Percentiles rank a stretch among this genome's conserved stretches.
These are phyloP conservation scores for Amanita rubescens DNA, from an alignment of 768 basidiomycete species.

Conservation along the genomic window DNA sequence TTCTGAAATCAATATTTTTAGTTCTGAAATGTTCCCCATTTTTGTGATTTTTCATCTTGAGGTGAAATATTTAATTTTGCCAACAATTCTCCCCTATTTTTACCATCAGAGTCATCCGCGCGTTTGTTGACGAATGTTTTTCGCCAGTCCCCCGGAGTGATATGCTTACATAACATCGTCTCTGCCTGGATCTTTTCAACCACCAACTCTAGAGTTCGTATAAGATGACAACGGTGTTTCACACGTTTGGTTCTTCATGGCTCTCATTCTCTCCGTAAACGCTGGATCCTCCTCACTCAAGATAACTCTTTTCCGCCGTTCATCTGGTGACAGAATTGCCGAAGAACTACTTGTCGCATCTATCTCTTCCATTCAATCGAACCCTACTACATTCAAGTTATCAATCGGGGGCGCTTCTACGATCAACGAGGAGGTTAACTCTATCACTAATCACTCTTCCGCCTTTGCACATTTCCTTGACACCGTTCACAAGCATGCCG, in stretches of 20 bases:
- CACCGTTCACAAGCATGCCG: constrained; percentile 32
- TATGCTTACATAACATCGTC: too few relatives aligned
- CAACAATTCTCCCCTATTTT: too few relatives aligned
- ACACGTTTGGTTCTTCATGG: constrained; percentile 17
- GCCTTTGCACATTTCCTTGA: constrained; percentile 59
- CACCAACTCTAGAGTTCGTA: too few relatives aligned
- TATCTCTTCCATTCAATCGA: constrained; percentile 52
- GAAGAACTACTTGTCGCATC: constrained; percentile 42
- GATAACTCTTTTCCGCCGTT: constrained; percentile 50
- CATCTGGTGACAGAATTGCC: constrained; percentile 21
- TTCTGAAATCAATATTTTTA: background rate
- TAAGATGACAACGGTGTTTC: too few relatives aligned
- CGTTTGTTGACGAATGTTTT: too few relatives aligned
- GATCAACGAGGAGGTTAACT: constrained; percentile 15
- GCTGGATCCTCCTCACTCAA: constrained; percentile 86
- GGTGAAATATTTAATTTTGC: too few relatives aligned
- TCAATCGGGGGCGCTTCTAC: constrained; percentile 27
- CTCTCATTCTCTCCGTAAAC: constrained; percentile 41
- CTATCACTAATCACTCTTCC: constrained; percentile 49
- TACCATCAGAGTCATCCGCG: too few relatives aligned
- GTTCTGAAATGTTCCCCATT: too few relatives aligned
- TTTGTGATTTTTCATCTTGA: too few relatives aligned
- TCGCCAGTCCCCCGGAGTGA: too few relatives aligned
- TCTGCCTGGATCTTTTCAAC: too few relatives aligned
- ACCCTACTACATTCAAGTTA: constrained; percentile 44